phyloP scores from a whole-genome alignment of 2,329 filamentous ascomycete species.

The Aciculosporium take region DNA sequence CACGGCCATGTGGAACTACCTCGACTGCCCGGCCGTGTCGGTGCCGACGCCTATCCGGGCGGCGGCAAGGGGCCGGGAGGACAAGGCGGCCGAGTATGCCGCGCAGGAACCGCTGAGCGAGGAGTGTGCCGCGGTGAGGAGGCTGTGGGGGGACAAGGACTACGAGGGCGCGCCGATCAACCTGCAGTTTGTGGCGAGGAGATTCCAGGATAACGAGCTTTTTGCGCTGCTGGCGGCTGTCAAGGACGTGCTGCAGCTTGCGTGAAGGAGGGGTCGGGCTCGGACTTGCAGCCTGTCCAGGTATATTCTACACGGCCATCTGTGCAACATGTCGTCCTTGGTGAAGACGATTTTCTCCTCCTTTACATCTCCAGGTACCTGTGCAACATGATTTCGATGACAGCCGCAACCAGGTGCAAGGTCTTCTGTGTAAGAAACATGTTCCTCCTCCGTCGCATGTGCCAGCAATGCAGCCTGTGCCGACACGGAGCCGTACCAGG shows the following conservation, averaged over 20 bases:
- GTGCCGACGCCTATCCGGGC: slow-evolving; percentile 18
- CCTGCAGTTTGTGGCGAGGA: slow-evolving; percentile 20
- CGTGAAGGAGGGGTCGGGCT: too few species aligned
- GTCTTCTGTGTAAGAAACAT: too few species aligned
- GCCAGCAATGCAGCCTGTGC: too few species aligned
- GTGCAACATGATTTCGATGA: too few species aligned
- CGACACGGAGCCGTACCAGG: too few species aligned
- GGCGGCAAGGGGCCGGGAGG: background rate
- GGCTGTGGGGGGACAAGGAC: slow-evolving; percentile 18
- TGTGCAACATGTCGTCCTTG: too few species aligned
- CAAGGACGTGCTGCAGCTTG: background rate
- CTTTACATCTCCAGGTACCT: too few species aligned
- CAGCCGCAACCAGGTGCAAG: too few species aligned
- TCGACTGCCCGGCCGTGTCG: slow-evolving; percentile 21
- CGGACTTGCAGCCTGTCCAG: too few species aligned
- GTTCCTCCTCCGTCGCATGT: too few species aligned
- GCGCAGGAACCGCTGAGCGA: background rate
- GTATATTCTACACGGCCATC: too few species aligned
- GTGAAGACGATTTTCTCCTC: too few species aligned
- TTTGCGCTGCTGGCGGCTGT: slow-evolving; percentile 14
- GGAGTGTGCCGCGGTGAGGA: slow-evolving; percentile 12
- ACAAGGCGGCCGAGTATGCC: background rate
- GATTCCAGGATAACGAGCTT: slow-evolving; percentile 20
- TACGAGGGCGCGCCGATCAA: slow-evolving; percentile 21
- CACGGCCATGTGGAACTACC: slow-evolving; percentile 22